A percentile compares a stretch with the other conserved stretches of the same genome.
Conservation (phyloP, 2,329 filamentous ascomycete species). For the Cladosporium sp. region DNA sequence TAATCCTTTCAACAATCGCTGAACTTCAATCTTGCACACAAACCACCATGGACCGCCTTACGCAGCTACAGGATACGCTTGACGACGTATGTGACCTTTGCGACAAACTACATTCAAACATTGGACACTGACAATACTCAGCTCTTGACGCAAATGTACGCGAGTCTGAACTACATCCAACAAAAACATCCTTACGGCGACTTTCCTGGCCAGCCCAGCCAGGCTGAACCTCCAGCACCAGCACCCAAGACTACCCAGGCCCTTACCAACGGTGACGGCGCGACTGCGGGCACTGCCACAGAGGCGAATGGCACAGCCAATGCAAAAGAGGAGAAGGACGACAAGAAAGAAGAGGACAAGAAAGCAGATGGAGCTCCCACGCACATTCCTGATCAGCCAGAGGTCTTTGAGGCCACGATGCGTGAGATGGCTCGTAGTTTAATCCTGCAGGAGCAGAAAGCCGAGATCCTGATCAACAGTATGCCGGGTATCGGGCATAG, state of each 20-base stretch:
- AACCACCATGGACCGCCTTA: constrained; percentile 62
- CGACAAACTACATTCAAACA: background rate
- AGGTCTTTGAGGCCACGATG: constrained; percentile 68
- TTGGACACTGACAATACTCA: constrained; percentile 29
- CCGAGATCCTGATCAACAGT: constrained; percentile 73
- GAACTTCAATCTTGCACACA: background rate
- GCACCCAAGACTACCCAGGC: constrained; percentile 20
- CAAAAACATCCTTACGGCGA: constrained; percentile 44
- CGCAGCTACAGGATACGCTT: constrained; percentile 81
- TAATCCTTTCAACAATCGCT: too few relatives aligned
- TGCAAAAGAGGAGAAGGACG: constrained; percentile 2
- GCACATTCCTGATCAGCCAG: constrained; percentile 61
- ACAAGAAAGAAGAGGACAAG: constrained; percentile 20
- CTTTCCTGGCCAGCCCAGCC: constrained; percentile 47
- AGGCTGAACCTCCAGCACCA: constrained; percentile 29
- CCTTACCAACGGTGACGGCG: constrained; percentile 29
- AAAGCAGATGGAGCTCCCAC: constrained; percentile 11
- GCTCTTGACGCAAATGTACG: constrained; percentile 53
- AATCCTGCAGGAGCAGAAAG: constrained; percentile 79
- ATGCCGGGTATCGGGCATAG: constrained; percentile 78
- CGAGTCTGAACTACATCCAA: constrained; percentile 48
- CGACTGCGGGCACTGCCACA: constrained; percentile 3
- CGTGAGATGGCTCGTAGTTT: constrained; percentile 75
- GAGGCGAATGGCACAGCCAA: constrained; percentile 28
- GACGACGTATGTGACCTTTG: constrained; percentile 63